Evolutionary conservation across 192 early-diverging fungal species (phyloP).

Genomic region (Linnemannia hyalina): DNA sequence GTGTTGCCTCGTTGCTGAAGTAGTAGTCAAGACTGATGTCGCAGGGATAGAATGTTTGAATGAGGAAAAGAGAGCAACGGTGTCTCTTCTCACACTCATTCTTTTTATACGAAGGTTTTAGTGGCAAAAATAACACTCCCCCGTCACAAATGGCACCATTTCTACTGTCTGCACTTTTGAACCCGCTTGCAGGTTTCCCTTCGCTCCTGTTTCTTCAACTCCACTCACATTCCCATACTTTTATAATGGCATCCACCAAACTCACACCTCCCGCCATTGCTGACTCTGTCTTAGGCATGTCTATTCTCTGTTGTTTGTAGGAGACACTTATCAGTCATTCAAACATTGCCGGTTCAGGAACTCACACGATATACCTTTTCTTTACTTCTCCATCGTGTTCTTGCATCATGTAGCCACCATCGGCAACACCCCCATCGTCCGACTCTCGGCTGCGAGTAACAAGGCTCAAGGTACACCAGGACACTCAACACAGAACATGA

Average conservation of each 20-base stretch:
- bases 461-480: conserved; percentile 31
- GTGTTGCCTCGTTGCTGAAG: neutral
- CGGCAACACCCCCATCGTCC: conserved; percentile 74
- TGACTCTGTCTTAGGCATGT: conserved; percentile 45
- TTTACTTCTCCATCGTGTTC: neutral
- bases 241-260: conserved; percentile 22
- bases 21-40: neutral
- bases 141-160: too few relatives aligned
- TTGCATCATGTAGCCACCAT: conserved; percentile 51
- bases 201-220: neutral
- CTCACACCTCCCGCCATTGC: conserved; percentile 44
- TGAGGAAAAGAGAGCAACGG: neutral
- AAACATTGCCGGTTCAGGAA: neutral
- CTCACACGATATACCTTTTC: neutral
- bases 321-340: neutral
- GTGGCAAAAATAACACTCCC: too few relatives aligned
- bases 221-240: neutral
- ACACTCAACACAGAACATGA: neutral
- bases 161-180: too few relatives aligned
- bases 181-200: neutral
- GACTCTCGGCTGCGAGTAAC: conserved; percentile 42
- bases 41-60: neutral
- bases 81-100: too few relatives aligned
- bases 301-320: neutral
- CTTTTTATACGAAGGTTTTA: too few relatives aligned